These are phyloP conservation scores for Withania somnifera DNA, from an alignment of 305 asterid genomes.

Conservation along the genomic window DNA sequence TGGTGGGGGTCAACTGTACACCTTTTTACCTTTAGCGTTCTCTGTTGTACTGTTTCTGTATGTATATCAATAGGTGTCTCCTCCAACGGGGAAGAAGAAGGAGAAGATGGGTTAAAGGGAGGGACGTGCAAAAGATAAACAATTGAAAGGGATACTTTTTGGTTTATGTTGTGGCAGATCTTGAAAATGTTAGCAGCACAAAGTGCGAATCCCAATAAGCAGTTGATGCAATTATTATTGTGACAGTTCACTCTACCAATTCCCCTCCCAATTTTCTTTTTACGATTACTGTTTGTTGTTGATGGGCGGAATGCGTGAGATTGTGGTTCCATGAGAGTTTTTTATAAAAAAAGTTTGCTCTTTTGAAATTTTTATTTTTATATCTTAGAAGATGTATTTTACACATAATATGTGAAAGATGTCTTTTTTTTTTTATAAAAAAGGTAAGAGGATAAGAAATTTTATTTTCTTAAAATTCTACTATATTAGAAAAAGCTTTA, in stretches of 20 bases:
- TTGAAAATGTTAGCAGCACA: not conserved
- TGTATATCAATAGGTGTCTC: not conserved
- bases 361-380: too few relatives aligned
- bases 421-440: too few relatives aligned
- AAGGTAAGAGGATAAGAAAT: too few relatives aligned
- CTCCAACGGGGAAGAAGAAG: not conserved
- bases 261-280: not conserved
- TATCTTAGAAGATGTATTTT: too few relatives aligned
- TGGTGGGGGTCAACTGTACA: not conserved
- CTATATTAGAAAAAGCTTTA: too few relatives aligned
- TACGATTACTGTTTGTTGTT: not conserved
- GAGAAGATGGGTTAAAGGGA: not conserved
- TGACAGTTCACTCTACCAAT: constrained; percentile 1
- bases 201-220: constrained; percentile 6
- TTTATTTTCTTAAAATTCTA: too few relatives aligned
- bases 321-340: too few relatives aligned
- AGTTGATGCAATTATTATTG: constrained; percentile 2
- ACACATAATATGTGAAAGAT: too few relatives aligned
- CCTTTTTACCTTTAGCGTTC: not conserved
- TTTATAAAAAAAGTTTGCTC: too few relatives aligned
- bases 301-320: not conserved
- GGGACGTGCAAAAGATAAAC: not conserved
- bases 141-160: not conserved
- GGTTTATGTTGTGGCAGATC: not conserved
- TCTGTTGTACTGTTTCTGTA: not conserved